These are phyloP conservation scores for Botrytis pseudocinerea DNA, from an alignment of 2,329 filamentous ascomycete species.

Conservation along the genomic window DNA sequence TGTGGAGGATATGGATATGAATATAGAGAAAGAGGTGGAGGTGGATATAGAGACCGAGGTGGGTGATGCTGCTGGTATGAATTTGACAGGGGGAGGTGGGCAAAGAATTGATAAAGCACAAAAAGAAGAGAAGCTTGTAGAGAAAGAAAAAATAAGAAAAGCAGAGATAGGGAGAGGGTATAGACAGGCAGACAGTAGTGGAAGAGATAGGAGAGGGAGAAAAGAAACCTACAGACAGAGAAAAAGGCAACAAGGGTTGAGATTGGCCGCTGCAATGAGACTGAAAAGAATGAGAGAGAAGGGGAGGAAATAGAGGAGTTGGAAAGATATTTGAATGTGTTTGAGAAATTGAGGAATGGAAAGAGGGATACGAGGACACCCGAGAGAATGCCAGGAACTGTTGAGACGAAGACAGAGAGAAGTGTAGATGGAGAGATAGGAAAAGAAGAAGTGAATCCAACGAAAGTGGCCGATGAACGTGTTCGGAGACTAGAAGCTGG, in stretches of 20 bases:
- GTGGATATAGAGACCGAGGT: too few species aligned
- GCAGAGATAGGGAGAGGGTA: not conserved
- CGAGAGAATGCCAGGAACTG: not conserved
- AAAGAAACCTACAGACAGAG: not conserved
- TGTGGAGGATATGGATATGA: not conserved
- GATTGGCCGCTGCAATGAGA: slow-evolving; percentile 7
- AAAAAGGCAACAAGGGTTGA: not conserved
- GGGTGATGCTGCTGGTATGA: not conserved
- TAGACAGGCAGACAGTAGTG: not conserved
- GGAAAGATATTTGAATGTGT: too few species aligned
- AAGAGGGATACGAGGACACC: not conserved
- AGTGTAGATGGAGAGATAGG: not conserved
- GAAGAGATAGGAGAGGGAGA: not conserved
- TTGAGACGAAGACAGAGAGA: not conserved
- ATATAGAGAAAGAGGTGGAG: too few species aligned
- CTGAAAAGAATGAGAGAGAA: not conserved
- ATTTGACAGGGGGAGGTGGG: not conserved
- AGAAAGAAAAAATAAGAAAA: not conserved
- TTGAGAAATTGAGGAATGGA: not conserved
- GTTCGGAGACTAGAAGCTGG: not conserved
- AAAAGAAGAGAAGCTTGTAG: not conserved
- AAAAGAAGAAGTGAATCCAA: not conserved
- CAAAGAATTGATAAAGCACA: not conserved
- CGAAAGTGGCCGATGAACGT: not conserved
- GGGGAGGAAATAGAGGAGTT: too few species aligned